A percentile compares a stretch with the other conserved stretches of the same genome.
Conservation (phyloP, 1,284 basidiomycete genomes). For the Peniophora sp. region DNA sequence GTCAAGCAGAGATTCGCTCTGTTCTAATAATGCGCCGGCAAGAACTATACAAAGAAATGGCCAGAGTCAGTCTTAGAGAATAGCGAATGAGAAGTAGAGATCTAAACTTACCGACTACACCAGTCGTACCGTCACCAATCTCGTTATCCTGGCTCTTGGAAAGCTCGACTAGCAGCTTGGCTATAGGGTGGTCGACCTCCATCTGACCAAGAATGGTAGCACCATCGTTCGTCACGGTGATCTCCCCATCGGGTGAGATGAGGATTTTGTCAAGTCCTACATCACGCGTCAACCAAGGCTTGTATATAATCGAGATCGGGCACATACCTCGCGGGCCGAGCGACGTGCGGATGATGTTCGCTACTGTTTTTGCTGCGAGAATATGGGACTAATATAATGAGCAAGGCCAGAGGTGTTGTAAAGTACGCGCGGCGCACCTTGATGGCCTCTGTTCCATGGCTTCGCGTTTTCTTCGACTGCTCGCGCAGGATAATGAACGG, state of each 20-base stretch:
- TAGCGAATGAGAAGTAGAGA: neutral
- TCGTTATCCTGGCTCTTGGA: constrained; percentile 99
- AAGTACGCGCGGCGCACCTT: constrained; percentile 48
- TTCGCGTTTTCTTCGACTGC: constrained; percentile 91
- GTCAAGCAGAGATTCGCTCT: constrained; percentile 88
- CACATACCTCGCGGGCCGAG: constrained; percentile 82
- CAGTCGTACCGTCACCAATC: constrained; percentile 98
- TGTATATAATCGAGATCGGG: neutral
- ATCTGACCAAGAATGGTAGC: constrained; percentile 94
- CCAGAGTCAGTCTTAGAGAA: neutral
- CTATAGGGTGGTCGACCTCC: constrained; percentile 99
- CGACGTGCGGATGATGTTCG: constrained; percentile 93
- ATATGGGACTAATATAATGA: constrained; percentile 71
- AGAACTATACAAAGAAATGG: constrained; percentile 59
- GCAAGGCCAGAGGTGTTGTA: neutral
- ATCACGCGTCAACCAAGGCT: constrained; percentile 2
- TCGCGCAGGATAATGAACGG: constrained; percentile 98
- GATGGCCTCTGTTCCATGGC: constrained; percentile 93
- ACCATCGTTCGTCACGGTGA: constrained; percentile 98
- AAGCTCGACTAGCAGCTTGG: constrained; percentile 93
- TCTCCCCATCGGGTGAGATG: constrained; percentile 97
- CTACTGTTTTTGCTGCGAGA: constrained; percentile 86
- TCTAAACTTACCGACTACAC: constrained; percentile 82
- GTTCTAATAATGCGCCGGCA: constrained; percentile 91
- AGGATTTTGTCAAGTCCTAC: constrained; percentile 97